phyloP scores from a whole-genome alignment of 345 rosid genomes.

The Eucalyptus regnans region DNA sequence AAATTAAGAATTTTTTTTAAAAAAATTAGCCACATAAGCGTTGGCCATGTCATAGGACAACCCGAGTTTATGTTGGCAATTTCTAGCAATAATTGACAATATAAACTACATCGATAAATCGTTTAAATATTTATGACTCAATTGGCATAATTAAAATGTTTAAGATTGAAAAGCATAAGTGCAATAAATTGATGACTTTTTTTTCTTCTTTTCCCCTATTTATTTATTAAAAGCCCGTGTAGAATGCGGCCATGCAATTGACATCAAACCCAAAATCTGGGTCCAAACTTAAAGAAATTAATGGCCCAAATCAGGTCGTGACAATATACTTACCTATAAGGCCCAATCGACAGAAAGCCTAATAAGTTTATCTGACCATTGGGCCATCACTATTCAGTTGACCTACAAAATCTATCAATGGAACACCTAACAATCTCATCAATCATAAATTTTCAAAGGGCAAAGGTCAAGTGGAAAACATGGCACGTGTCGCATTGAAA shows the following conservation, averaged over 20 bases:
- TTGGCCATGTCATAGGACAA: neutral
- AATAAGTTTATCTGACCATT: neutral
- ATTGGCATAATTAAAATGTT: too few species aligned
- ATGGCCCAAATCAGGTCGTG: neutral
- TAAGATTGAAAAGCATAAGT: accelerated
- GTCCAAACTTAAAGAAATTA: neutral
- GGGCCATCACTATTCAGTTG: neutral
- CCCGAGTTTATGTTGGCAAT: accelerated
- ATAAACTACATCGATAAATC: accelerated
- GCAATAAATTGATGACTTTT: too few species aligned
- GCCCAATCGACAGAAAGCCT: neutral
- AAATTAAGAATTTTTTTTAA: too few species aligned
- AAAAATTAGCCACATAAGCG: too few species aligned
- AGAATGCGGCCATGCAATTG: neutral
- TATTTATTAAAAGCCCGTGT: neutral
- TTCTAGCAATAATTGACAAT: accelerated
- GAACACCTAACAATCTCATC: neutral
- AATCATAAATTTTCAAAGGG: neutral
- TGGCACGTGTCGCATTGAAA: neutral
- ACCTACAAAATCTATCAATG: neutral
- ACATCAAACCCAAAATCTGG: neutral
- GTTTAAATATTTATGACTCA: accelerated
- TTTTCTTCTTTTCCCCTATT: neutral
- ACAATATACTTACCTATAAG: neutral
- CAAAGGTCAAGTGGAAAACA: neutral